phyloP scores from a whole-genome alignment of 176 grass and related monocot genomes.

The Typha latifolia region DNA sequence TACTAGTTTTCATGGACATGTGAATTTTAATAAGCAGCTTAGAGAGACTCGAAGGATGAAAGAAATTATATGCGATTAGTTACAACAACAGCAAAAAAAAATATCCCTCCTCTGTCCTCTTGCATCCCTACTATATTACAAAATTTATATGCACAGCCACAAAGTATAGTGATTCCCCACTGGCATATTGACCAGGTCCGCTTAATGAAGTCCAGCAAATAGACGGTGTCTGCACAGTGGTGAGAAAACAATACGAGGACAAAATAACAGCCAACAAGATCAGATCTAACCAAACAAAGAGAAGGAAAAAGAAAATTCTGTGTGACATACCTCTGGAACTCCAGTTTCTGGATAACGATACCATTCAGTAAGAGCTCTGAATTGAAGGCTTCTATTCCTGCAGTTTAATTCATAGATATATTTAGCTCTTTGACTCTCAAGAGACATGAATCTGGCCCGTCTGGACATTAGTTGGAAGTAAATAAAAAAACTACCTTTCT shows the following conservation, averaged over 20 bases:
- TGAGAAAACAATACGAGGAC: background rate
- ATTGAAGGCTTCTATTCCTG: constrained; percentile 58
- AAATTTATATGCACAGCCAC: too few relatives aligned
- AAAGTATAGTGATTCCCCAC: too few relatives aligned
- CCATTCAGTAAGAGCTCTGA: constrained; percentile 81
- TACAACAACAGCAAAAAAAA: too few relatives aligned
- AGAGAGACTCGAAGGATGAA: too few relatives aligned
- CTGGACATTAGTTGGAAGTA: background rate
- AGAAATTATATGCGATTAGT: too few relatives aligned
- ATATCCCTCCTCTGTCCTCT: too few relatives aligned
- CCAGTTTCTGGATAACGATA: constrained; percentile 69
- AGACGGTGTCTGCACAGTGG: constrained; percentile 9
- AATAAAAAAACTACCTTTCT: constrained; percentile 15
- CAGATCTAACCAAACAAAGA: background rate
- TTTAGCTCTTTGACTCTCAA: background rate
- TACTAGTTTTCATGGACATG: too few relatives aligned
- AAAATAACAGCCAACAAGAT: background rate
- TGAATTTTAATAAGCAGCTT: too few relatives aligned
- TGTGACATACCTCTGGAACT: constrained; percentile 51
- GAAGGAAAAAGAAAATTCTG: background rate
- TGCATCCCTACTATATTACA: too few relatives aligned
- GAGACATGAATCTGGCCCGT: background rate
- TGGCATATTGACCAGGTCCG: background rate
- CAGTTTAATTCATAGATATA: background rate
- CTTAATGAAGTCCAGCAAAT: constrained; percentile 5